Conservation (phyloP, 2,329 filamentous ascomycete species). For the Cladosporium sp. region DNA sequence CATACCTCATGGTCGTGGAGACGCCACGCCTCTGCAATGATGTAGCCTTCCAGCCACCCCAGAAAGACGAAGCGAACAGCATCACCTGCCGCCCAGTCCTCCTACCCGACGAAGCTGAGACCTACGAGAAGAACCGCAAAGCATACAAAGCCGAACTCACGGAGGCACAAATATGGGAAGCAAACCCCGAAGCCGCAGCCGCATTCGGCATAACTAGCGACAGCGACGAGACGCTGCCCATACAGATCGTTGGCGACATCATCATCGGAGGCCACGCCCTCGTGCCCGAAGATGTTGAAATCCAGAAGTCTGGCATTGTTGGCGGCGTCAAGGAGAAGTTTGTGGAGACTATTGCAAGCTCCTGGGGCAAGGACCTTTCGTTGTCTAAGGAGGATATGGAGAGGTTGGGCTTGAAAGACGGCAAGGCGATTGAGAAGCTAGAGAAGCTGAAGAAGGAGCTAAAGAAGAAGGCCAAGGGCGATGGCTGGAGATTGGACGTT, state of each 20-base stretch:
- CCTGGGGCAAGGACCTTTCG: constrained; percentile 54
- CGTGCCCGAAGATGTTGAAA: constrained; percentile 57
- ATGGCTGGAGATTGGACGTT: constrained; percentile 79
- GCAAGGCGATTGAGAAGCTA: constrained; percentile 62
- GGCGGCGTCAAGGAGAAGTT: constrained; percentile 55
- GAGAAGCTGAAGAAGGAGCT: constrained; percentile 70
- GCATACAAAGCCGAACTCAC: constrained; percentile 25
- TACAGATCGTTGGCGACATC: constrained; percentile 56
- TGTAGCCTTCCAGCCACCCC: constrained; percentile 79
- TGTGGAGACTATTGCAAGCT: constrained; percentile 54
- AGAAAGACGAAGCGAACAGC: constrained; percentile 72
- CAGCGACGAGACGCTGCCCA: background rate
- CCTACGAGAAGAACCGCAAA: constrained; percentile 34
- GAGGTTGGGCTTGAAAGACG: constrained; percentile 64
- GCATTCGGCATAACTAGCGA: constrained; percentile 25
- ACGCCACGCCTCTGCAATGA: constrained; percentile 87
- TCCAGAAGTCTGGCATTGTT: constrained; percentile 56
- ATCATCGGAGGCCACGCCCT: constrained; percentile 59
- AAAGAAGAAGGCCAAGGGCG: constrained; percentile 67
- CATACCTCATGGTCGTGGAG: constrained; percentile 90
- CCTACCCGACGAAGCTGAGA: constrained; percentile 52
- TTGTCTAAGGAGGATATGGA: constrained; percentile 50
- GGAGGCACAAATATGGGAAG: constrained; percentile 28
- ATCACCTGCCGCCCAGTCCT: constrained; percentile 78
- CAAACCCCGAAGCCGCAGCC: constrained; percentile 37